phyloP scores from a whole-genome alignment of 208 protist species.

The Wallacemonas collosoma region DNA sequence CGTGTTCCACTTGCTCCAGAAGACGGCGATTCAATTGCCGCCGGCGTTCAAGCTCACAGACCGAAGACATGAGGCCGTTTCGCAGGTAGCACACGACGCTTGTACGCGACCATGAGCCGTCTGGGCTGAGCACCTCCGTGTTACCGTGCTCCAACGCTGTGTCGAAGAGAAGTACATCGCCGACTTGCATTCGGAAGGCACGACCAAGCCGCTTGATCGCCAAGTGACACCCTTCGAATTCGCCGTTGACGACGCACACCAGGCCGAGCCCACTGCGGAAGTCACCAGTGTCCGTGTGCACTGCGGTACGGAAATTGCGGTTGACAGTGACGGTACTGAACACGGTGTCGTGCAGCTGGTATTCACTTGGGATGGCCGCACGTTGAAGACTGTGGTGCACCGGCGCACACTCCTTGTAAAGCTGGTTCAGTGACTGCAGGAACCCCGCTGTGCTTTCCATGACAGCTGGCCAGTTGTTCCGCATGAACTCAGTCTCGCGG shows the following conservation, averaged over 20 bases:
- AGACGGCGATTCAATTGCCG: slow-evolving; percentile 55
- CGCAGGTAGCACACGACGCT: slow-evolving; percentile 90
- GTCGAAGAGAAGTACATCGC: slow-evolving; percentile 92
- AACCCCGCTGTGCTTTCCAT: slow-evolving; percentile 48
- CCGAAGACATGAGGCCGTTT: slow-evolving; percentile 73
- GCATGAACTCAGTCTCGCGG: slow-evolving; percentile 83
- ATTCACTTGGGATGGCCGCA: slow-evolving; percentile 70
- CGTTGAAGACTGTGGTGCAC: slow-evolving; percentile 78
- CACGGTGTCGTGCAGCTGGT: slow-evolving; percentile 78
- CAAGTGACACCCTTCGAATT: slow-evolving; percentile 87
- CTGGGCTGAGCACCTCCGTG: slow-evolving; percentile 67
- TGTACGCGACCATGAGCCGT: slow-evolving; percentile 53
- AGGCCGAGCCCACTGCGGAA: slow-evolving; percentile 83
- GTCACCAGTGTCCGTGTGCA: slow-evolving; percentile 87
- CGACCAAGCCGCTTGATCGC: slow-evolving; percentile 75
- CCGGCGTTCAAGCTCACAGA: slow-evolving; percentile 78
- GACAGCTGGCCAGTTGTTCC: slow-evolving; percentile 57
- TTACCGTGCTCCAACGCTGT: slow-evolving; percentile 89
- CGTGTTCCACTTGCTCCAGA: slow-evolving; percentile 25
- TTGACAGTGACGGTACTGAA: slow-evolving; percentile 94
- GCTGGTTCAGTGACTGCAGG: slow-evolving; percentile 50
- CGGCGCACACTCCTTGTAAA: slow-evolving; percentile 74
- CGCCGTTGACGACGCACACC: slow-evolving; percentile 82
- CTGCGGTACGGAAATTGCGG: slow-evolving; percentile 86
- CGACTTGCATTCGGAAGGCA: slow-evolving; percentile 70